These are phyloP conservation scores for Protea cynaroides DNA, from an alignment of 164 flowering plant species.

Conservation along the genomic window DNA sequence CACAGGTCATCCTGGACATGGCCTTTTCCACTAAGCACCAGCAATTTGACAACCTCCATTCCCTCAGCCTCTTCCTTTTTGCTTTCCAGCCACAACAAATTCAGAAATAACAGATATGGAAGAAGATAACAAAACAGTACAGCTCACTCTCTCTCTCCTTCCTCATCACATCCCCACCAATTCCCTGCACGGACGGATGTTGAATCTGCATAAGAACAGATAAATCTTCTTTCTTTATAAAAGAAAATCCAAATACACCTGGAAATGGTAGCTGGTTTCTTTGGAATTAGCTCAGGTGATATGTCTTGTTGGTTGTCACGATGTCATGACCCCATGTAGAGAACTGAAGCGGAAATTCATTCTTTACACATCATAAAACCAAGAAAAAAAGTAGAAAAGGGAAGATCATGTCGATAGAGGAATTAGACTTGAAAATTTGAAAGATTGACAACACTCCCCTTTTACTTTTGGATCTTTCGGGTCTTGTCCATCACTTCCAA, in stretches of 20 bases:
- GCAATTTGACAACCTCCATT: conserved; percentile 22
- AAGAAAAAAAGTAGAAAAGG: conserved; percentile 24
- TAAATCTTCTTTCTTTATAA: neutral
- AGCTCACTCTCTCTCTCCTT: conserved; percentile 18
- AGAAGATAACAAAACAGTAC: conserved; percentile 7
- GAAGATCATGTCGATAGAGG: conserved; percentile 25
- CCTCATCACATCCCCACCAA: conserved; percentile 8
- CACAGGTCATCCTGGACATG: neutral
- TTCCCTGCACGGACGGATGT: conserved; percentile 1
- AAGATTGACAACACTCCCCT: conserved; percentile 13
- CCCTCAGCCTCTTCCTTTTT: conserved; percentile 17
- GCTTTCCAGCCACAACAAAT: conserved; percentile 26
- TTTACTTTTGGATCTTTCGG: neutral
- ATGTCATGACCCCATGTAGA: conserved; percentile 40
- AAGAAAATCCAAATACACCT: conserved; percentile 9
- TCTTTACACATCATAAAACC: conserved; percentile 37
- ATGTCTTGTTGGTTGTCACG: conserved; percentile 37
- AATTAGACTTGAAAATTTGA: conserved; percentile 20
- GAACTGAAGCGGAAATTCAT: conserved; percentile 7
- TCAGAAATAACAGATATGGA: conserved; percentile 13
- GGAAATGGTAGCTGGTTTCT: conserved; percentile 16
- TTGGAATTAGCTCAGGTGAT: conserved; percentile 15
- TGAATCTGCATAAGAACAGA: conserved; percentile 11
- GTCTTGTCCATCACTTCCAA: conserved; percentile 32
- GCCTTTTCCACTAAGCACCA: no score